Conservation (phyloP, 768 basidiomycete genomes). For the Tylopilus plumbeoviolaceoides region DNA sequence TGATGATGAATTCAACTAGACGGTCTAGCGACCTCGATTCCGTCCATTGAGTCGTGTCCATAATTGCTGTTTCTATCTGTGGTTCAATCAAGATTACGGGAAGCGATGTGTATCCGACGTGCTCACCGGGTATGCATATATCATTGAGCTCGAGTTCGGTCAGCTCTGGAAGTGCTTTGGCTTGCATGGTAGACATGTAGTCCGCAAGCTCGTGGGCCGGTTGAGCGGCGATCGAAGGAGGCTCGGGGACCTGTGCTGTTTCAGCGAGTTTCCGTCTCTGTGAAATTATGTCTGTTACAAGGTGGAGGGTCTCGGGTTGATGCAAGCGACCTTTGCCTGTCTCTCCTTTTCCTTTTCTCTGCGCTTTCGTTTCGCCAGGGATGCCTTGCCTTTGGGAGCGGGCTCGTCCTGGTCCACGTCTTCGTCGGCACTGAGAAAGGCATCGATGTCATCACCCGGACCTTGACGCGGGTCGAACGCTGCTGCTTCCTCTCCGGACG, state of each 20-base stretch:
- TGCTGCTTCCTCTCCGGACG: slow-evolving; percentile 54
- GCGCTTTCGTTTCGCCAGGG: slow-evolving; percentile 60
- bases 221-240: slow-evolving; percentile 50
- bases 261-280: slow-evolving; percentile 68
- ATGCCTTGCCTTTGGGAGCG: slow-evolving; percentile 17
- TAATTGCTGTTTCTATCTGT: slow-evolving; percentile 65
- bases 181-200: slow-evolving; percentile 63
- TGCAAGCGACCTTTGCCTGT: slow-evolving; percentile 55
- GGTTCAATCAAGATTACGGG: slow-evolving; percentile 44
- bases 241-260: slow-evolving; percentile 34
- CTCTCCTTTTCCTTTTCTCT: slow-evolving; percentile 72
- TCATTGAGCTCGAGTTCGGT: slow-evolving; percentile 80
- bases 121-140: slow-evolving; percentile 70
- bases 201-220: slow-evolving; percentile 54
- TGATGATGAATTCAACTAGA: slow-evolving; percentile 70
- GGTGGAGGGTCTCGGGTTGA: slow-evolving; percentile 1
- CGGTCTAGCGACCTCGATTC: slow-evolving; percentile 67
- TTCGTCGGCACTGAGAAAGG: slow-evolving; percentile 45
- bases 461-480: slow-evolving; percentile 25
- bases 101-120: not conserved
- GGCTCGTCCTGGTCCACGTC: slow-evolving; percentile 34
- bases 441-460: slow-evolving; percentile 35
- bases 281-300: slow-evolving; percentile 8
- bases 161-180: slow-evolving; percentile 62
- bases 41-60: slow-evolving; percentile 73